Evolutionary conservation across 306 rosid species (phyloP).

Genomic region (Vicia sativa): DNA sequence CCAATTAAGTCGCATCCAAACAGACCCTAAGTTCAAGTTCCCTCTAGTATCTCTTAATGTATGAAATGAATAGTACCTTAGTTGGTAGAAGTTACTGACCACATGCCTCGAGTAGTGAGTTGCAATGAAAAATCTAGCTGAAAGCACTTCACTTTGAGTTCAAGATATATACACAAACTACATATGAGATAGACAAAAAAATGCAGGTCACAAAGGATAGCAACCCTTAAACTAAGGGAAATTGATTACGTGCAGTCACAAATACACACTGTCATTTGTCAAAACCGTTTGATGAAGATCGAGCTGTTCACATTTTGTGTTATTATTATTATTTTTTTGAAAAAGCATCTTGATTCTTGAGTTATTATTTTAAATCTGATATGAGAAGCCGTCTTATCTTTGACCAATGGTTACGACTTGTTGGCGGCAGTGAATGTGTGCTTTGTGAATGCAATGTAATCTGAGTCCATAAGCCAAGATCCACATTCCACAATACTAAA

Average conservation of each 20-base stretch:
- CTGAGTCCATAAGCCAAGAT: neutral
- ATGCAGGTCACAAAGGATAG: slow-evolving; percentile 8
- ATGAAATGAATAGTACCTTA: no score
- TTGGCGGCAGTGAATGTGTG: no score
- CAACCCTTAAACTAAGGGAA: slow-evolving; percentile 16
- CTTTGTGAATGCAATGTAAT: neutral
- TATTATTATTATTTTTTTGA: neutral
- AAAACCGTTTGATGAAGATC: neutral
- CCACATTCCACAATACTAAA: neutral
- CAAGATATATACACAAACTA: slow-evolving; percentile 12
- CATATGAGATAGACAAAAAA: neutral
- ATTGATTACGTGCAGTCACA: neutral
- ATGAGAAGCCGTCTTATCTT: neutral
- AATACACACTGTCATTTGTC: neutral
- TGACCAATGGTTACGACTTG: no score
- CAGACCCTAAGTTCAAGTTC: no score
- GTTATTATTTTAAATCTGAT: neutral
- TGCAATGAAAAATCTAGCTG: slow-evolving; percentile 32
- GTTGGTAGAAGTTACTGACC: slow-evolving; percentile 19
- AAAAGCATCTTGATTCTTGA: neutral
- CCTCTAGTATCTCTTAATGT: no score
- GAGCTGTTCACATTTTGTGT: neutral
- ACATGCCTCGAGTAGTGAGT: neutral
- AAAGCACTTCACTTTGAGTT: slow-evolving; percentile 19
- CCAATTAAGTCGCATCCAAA: no score